These are phyloP conservation scores for Immersiella caudata DNA, from an alignment of 495 filamentous ascomycete genomes.

Conservation along the genomic window DNA sequence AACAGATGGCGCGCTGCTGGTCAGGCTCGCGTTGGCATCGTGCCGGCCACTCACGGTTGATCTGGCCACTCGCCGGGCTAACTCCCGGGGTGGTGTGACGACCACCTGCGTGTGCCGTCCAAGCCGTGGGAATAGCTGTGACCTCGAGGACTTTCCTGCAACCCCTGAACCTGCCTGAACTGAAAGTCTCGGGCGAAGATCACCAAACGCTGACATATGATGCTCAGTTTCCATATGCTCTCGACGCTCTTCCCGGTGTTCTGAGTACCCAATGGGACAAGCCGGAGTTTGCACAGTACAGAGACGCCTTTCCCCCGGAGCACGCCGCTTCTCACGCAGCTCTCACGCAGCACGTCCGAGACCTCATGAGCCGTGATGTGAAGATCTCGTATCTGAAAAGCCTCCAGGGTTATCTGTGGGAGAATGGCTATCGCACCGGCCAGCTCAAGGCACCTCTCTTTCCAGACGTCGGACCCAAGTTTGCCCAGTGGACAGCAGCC, in stretches of 20 bases:
- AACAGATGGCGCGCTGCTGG: slow-evolving; percentile 7
- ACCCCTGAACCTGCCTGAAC: neutral
- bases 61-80: slow-evolving; percentile 17
- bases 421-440: slow-evolving; percentile 63
- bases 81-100: slow-evolving; percentile 12
- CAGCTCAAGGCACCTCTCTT: slow-evolving; percentile 67
- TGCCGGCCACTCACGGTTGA: slow-evolving; percentile 23
- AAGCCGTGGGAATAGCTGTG: neutral
- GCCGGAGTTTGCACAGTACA: slow-evolving; percentile 59
- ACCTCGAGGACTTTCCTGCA: slow-evolving; percentile 4
- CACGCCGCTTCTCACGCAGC: slow-evolving; percentile 52
- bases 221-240: slow-evolving; percentile 69
- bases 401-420: slow-evolving; percentile 74
- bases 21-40: slow-evolving; percentile 20
- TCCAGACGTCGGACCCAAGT: slow-evolving; percentile 61
- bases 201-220: slow-evolving; percentile 9
- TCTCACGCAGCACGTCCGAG: slow-evolving; percentile 60
- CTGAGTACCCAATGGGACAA: slow-evolving; percentile 62
- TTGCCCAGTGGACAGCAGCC: slow-evolving; percentile 54
- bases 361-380: slow-evolving; percentile 65
- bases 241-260: slow-evolving; percentile 59
- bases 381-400: slow-evolving; percentile 71
- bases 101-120: neutral
- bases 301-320: slow-evolving; percentile 64
- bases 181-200: neutral